phyloP scores from a whole-genome alignment of 2,329 filamentous ascomycete genomes.

The Fusarium mangiferae region DNA sequence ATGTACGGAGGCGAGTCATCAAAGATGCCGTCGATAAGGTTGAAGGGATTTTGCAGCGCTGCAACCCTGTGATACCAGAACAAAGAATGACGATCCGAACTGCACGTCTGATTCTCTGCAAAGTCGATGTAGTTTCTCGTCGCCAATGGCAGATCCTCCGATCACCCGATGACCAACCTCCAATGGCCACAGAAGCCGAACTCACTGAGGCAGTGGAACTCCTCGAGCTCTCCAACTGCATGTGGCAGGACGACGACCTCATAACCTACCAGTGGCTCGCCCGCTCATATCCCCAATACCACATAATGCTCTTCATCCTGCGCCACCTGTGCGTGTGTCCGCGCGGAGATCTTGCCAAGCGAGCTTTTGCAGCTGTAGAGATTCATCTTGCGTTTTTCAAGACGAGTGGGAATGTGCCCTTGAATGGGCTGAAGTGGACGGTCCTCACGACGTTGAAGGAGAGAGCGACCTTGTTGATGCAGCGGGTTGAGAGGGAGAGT shows the following conservation, averaged over 20 bases:
- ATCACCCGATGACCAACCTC: constrained; percentile 27
- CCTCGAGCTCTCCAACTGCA: constrained; percentile 46
- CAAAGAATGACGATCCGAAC: constrained; percentile 47
- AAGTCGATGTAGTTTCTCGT: constrained; percentile 62
- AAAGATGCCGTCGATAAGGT: constrained; percentile 2
- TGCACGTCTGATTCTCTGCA: constrained; percentile 45
- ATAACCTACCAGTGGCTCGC: constrained; percentile 51
- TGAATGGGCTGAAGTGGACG: constrained; percentile 45
- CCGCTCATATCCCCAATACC: constrained; percentile 55
- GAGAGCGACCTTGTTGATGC: constrained; percentile 43
- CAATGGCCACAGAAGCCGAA: constrained; percentile 46
- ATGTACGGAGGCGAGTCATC: constrained; percentile 54
- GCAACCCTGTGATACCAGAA: constrained; percentile 63
- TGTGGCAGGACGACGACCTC: constrained; percentile 52
- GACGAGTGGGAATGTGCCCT: neutral
- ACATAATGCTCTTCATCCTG: constrained; percentile 56
- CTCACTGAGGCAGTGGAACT: constrained; percentile 48
- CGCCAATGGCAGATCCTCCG: constrained; percentile 47
- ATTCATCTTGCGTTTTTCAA: constrained; percentile 15
- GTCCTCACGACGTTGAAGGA: constrained; percentile 46
- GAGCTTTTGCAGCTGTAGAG: constrained; percentile 48
- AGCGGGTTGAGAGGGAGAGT: constrained; percentile 3
- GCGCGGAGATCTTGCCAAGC: constrained; percentile 39
- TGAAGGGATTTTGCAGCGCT: constrained; percentile 45
- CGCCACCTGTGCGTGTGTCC: constrained; percentile 57